A percentile compares a stretch with the other conserved stretches of the same genome.
phyloP scores from a whole-genome alignment of 2,329 filamentous ascomycete species.

The Helicocarpus griseus region DNA sequence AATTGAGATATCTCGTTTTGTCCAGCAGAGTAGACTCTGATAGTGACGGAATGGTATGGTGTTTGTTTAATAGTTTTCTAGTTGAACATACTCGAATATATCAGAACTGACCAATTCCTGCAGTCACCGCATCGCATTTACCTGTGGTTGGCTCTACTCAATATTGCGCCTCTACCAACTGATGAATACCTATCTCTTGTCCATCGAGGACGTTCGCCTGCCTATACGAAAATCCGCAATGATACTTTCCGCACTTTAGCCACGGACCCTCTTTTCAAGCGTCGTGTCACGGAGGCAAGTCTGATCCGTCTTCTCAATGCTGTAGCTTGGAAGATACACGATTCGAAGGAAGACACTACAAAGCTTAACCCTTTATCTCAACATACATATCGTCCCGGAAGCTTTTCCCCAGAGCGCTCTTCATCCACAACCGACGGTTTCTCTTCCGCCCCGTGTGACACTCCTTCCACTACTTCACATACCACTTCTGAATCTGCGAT shows the following conservation, averaged over 20 bases:
- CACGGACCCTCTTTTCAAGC: constrained; percentile 92
- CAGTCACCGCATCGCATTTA: constrained; percentile 91
- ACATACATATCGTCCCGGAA: constrained; percentile 11
- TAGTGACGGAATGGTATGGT: constrained; percentile 43
- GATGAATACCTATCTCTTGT: constrained; percentile 84
- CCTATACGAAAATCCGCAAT: constrained; percentile 95
- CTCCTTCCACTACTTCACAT: constrained; percentile 39
- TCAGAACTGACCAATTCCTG: constrained; percentile 6
- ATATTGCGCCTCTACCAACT: constrained; percentile 73
- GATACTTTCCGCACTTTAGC: constrained; percentile 95
- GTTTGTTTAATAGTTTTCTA: too few species aligned
- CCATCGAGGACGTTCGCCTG: constrained; percentile 85
- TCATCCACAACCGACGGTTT: constrained; percentile 50
- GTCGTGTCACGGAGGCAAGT: constrained; percentile 89
- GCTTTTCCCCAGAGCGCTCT: constrained; percentile 41
- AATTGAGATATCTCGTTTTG: constrained; percentile 40
- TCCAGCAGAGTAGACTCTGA: constrained; percentile 42
- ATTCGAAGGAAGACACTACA: constrained; percentile 46
- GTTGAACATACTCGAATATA: constrained; percentile 8
- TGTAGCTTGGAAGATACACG: constrained; percentile 85
- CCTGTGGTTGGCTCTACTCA: constrained; percentile 88
- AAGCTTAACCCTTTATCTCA: constrained; percentile 27
- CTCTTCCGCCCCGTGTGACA: constrained; percentile 12
- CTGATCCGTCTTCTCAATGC: constrained; percentile 91
- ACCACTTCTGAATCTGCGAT: constrained; percentile 61